These are phyloP conservation scores for Arthrobotrys entomopaga DNA, from an alignment of 2,329 filamentous ascomycete species.

Conservation along the genomic window DNA sequence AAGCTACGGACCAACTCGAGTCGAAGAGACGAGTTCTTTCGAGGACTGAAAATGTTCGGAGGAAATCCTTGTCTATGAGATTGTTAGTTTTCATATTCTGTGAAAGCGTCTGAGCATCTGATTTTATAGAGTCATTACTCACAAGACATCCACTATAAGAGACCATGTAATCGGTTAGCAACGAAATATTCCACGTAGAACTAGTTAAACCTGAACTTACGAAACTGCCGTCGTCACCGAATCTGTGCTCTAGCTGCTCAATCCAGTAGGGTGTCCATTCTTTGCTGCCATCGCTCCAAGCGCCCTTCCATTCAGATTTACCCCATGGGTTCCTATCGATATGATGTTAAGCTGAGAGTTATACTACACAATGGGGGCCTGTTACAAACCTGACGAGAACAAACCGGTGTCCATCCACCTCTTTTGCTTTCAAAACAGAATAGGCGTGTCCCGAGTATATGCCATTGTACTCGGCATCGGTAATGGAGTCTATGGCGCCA, in stretches of 20 bases:
- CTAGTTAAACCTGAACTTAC: conserved; percentile 56
- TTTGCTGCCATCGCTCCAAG: conserved; percentile 84
- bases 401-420: conserved; percentile 64
- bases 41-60: conserved; percentile 71
- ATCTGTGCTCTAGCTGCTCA: conserved; percentile 75
- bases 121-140: conserved; percentile 2
- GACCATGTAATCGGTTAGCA: background rate
- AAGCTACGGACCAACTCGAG: conserved; percentile 69
- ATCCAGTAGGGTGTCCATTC: conserved; percentile 87
- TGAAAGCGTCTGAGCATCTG: conserved; percentile 57
- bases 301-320: conserved; percentile 79
- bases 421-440: conserved; percentile 69
- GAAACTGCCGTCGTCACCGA: conserved; percentile 75
- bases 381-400: conserved; percentile 64
- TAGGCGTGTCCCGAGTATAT: conserved; percentile 72
- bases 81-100: conserved; percentile 68
- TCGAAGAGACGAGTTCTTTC: conserved; percentile 73
- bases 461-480: conserved; percentile 62
- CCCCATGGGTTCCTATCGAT: conserved; percentile 79
- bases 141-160: conserved; percentile 65
- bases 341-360: background rate
- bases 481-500: conserved; percentile 35
- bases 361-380: conserved; percentile 16
- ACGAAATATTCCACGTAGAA: background rate
- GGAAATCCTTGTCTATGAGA: conserved; percentile 67